These are phyloP conservation scores for Manihot esculenta DNA, from an alignment of 441 rosid species.

Conservation along the genomic window DNA sequence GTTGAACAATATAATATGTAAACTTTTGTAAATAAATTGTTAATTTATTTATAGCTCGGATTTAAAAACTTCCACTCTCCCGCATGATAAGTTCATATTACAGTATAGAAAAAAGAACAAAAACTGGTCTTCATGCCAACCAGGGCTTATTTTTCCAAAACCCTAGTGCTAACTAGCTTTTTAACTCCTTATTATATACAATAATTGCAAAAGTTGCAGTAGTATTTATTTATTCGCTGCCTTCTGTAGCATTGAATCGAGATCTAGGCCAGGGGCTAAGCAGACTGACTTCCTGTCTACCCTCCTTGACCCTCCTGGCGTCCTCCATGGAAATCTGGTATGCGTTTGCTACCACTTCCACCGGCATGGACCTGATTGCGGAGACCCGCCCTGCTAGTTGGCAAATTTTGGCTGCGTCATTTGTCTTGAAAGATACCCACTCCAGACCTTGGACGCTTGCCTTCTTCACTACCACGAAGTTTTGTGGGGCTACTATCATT, in stretches of 20 bases:
- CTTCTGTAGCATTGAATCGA: not conserved
- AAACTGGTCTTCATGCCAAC: not conserved
- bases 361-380: conserved; percentile 42
- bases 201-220: no score
- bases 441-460: conserved; percentile 45
- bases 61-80: no score
- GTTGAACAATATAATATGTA: no score
- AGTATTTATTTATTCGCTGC: not conserved
- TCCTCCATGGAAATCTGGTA: conserved; percentile 53
- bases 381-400: conserved; percentile 54
- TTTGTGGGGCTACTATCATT: conserved; percentile 50
- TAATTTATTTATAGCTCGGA: no score
- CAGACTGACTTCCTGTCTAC: conserved; percentile 41
- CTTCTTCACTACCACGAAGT: conserved; percentile 46
- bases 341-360: conserved; percentile 43
- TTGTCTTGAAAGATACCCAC: conserved; percentile 65
- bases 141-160: not conserved
- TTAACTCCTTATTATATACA: not conserved
- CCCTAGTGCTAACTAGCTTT: not conserved
- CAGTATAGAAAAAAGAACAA: not conserved
- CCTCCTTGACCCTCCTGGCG: conserved; percentile 51
- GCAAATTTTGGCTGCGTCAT: conserved; percentile 44
- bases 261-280: conserved; percentile 23
- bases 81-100: not conserved
- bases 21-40: no score